Evolutionary conservation across 1,284 basidiomycete genomes (phyloP), one percentile per base, ranked within the genome.

Genomic region (Cryptococcus amylolentus): DNA sequence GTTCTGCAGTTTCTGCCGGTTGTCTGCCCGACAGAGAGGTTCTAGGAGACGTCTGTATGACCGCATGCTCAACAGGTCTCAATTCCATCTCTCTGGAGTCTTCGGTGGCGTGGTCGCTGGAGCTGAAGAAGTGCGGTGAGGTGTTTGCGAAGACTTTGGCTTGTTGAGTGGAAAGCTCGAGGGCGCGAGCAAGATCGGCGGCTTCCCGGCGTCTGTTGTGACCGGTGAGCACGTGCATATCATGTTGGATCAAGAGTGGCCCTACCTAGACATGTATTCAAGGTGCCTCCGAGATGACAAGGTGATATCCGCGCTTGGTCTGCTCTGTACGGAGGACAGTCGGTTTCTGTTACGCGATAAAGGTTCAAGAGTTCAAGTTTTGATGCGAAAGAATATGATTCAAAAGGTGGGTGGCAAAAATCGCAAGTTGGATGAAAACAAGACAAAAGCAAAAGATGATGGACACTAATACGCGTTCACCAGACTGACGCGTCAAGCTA

Each of bases 21-120:
- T 44, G 18, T 13, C 16, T 20, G 14, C 18, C 13, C 42, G 5
- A 10, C n/a, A 0, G 14, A 12, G 18, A 12, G 10, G 10, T 10
- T n/a, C 10, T 9, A 4, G 18, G 3, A 23, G 37, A 18, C 2
- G 16, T 4, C 18, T 39, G 18, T 13, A 12, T 35, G 9, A 37
- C 35, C 31, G n/a, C 14, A 39, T 9, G 18, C 5, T 44, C 42
- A 12, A 35, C 18, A 8, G 58, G 58, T 16, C 65, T 57, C 23
- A 72, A 51, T 51, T 74, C 72, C 56, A 72, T 60, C 14, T 70
- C 72, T 31, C 60, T 62, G 10, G 69, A 71, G 52, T 72, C 68
- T 39, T 65, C 62, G 1, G 69, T 67, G 20, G 49, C 54, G 13
- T 18, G 23, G 31, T 37, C 38, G 9, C 53, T 54, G 12, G 63